Evolutionary conservation across 2,329 filamentous ascomycete species (phyloP).

Genomic region (Fusarium abutilonis): DNA sequence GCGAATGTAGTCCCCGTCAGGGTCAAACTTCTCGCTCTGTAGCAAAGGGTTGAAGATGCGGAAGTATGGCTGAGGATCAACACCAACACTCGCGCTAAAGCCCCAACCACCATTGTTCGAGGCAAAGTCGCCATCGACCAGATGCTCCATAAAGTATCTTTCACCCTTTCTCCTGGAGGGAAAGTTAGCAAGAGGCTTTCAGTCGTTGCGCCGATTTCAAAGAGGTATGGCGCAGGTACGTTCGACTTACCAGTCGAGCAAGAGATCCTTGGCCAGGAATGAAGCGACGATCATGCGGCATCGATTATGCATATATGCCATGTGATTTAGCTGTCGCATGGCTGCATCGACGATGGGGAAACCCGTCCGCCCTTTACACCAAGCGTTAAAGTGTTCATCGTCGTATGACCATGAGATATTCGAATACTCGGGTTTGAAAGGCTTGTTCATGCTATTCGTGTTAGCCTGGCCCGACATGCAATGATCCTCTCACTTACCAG

Average conservation of each 20-base stretch:
- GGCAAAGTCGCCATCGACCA: slow-evolving; percentile 83
- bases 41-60: slow-evolving; percentile 87
- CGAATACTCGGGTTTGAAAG: slow-evolving; percentile 82
- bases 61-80: slow-evolving; percentile 91
- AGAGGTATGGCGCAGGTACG: neutral
- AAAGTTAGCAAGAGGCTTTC: neutral
- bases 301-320: slow-evolving; percentile 86
- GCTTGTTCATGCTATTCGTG: slow-evolving; percentile 63
- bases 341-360: slow-evolving; percentile 87
- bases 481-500: slow-evolving; percentile 60
- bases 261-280: slow-evolving; percentile 81
- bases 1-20: slow-evolving; percentile 80
- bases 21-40: slow-evolving; percentile 88
- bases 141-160: slow-evolving; percentile 81
- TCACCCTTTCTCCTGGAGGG: slow-evolving; percentile 73
- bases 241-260: slow-evolving; percentile 72
- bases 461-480: neutral
- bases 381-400: slow-evolving; percentile 72
- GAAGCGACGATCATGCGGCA: slow-evolving; percentile 85
- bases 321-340: slow-evolving; percentile 77
- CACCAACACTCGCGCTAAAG: slow-evolving; percentile 71
- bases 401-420: slow-evolving; percentile 87
- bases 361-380: slow-evolving; percentile 79
- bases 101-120: slow-evolving; percentile 76
- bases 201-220: too few species aligned